These are phyloP conservation scores for Astraeus odoratus DNA, from an alignment of 768 basidiomycete species.

Conservation along the genomic window DNA sequence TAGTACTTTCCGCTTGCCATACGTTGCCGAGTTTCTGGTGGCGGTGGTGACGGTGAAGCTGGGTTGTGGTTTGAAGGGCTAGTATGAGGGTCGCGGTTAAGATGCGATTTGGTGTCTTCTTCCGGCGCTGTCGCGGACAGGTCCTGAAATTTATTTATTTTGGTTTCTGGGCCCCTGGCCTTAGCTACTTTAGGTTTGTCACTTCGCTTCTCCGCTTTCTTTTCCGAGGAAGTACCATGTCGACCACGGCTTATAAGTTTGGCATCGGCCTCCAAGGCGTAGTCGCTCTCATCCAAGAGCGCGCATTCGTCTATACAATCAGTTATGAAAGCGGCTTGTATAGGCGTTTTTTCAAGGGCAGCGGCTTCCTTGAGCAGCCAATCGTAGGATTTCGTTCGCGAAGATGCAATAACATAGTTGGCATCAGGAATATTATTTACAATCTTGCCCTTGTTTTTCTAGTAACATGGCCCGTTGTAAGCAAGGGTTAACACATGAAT, in stretches of 20 bases:
- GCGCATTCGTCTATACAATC: conserved; percentile 41
- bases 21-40: conserved; percentile 23
- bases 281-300: conserved; percentile 40
- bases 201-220: conserved; percentile 6
- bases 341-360: conserved; percentile 34
- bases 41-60: conserved; percentile 44
- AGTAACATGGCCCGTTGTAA: conserved; percentile 1
- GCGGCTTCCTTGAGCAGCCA: conserved; percentile 36
- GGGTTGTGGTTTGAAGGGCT: conserved; percentile 2
- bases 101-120: conserved; percentile 1
- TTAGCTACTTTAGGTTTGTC: conserved; percentile 4
- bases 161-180: conserved; percentile 4
- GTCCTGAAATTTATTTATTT: conserved; percentile 1
- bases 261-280: conserved; percentile 32
- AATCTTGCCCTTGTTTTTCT: conserved; percentile 67
- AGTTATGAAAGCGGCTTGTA: conserved; percentile 46
- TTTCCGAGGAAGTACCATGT: conserved; percentile 10
- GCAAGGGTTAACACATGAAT: background rate
- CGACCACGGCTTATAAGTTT: conserved; percentile 21
- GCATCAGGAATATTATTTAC: conserved; percentile 46
- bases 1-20: conserved; percentile 28
- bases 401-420: conserved; percentile 53
- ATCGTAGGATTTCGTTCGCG: conserved; percentile 43
- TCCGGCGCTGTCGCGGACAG: conserved; percentile 7
- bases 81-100: conserved; percentile 2